Conservation (phyloP, 2,329 filamentous ascomycete species). For the Alternaria ethzedia region DNA sequence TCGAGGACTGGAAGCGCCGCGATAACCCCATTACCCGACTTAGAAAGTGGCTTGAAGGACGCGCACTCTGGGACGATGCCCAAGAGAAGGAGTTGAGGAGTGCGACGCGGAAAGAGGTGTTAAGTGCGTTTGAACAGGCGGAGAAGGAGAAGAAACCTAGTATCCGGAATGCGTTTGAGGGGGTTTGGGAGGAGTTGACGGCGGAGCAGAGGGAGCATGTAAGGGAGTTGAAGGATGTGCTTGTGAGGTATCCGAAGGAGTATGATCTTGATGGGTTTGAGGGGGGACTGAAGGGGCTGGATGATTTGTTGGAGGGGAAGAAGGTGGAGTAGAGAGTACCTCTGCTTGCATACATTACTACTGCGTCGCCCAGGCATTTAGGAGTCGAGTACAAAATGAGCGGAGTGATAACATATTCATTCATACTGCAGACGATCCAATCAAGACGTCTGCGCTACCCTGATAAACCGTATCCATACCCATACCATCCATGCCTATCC, state of each 20-base stretch:
- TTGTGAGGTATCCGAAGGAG: conserved; percentile 88
- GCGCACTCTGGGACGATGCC: conserved; percentile 82
- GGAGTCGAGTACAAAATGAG: not conserved
- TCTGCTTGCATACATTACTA: not conserved
- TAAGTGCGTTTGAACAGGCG: conserved; percentile 83
- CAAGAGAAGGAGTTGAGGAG: conserved; percentile 77
- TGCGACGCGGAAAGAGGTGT: conserved; percentile 72
- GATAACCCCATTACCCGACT: conserved; percentile 88
- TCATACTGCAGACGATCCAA: conserved; percentile 1
- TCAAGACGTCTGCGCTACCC: not conserved
- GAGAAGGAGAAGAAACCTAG: conserved; percentile 82
- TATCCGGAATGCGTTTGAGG: conserved; percentile 77
- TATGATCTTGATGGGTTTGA: conserved; percentile 84
- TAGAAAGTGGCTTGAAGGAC: conserved; percentile 88
- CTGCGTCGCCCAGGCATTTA: not conserved
- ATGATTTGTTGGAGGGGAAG: conserved; percentile 37
- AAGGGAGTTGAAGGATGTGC: conserved; percentile 72
- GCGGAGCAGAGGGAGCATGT: conserved; percentile 80
- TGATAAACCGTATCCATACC: not conserved
- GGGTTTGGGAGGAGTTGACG: conserved; percentile 87
- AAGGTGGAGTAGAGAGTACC: conserved; percentile 6
- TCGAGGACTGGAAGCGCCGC: conserved; percentile 90
- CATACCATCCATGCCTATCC: not conserved
- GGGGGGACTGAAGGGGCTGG: conserved; percentile 71
- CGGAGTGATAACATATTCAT: conserved; percentile 4